Evolutionary conservation across 352 stramenopile genomes (phyloP).

Genomic region (Phytophthora podocarpi): DNA sequence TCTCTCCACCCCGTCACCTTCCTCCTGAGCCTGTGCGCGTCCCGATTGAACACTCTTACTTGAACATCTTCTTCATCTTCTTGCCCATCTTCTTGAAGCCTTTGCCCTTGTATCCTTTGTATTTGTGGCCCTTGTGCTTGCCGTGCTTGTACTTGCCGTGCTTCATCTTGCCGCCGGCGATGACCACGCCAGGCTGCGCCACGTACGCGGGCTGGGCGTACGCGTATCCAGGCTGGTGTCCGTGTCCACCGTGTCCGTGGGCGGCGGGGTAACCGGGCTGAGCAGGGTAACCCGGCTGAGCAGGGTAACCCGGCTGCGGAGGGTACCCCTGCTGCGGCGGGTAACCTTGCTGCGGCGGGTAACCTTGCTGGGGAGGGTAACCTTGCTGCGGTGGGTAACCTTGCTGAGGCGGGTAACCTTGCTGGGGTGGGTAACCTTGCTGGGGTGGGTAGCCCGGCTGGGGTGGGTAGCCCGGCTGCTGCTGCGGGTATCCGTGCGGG

Average conservation of each 20-base stretch:
- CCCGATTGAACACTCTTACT: slow-evolving; percentile 19
- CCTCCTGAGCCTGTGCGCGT: not conserved
- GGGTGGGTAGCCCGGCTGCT: slow-evolving; percentile 41
- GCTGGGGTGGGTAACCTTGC: slow-evolving; percentile 42
- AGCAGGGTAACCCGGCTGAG: slow-evolving; percentile 38
- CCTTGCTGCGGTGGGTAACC: slow-evolving; percentile 45
- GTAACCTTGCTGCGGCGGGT: slow-evolving; percentile 23
- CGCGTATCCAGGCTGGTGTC: slow-evolving; percentile 30
- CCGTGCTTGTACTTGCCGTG: slow-evolving; percentile 42
- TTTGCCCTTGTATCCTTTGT: slow-evolving; percentile 41
- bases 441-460: slow-evolving; percentile 41
- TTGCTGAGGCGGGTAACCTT: slow-evolving; percentile 39
- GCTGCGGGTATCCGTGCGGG: slow-evolving; percentile 39
- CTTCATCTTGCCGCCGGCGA: slow-evolving; percentile 40
- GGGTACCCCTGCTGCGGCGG: slow-evolving; percentile 17
- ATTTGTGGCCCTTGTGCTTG: slow-evolving; percentile 42
- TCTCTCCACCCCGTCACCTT: too few species aligned
- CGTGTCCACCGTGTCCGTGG: slow-evolving; percentile 37
- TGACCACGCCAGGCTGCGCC: slow-evolving; percentile 39
- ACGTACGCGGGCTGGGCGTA: slow-evolving; percentile 44
- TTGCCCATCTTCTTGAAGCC: slow-evolving; percentile 46
- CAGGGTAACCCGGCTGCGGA: slow-evolving; percentile 30
- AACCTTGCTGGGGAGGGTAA: slow-evolving; percentile 38
- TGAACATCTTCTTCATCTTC: slow-evolving; percentile 60
- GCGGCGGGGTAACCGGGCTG: slow-evolving; percentile 43